Conservation (phyloP, 2,329 filamentous ascomycete species). For the Pseudocercospora vitis region DNA sequence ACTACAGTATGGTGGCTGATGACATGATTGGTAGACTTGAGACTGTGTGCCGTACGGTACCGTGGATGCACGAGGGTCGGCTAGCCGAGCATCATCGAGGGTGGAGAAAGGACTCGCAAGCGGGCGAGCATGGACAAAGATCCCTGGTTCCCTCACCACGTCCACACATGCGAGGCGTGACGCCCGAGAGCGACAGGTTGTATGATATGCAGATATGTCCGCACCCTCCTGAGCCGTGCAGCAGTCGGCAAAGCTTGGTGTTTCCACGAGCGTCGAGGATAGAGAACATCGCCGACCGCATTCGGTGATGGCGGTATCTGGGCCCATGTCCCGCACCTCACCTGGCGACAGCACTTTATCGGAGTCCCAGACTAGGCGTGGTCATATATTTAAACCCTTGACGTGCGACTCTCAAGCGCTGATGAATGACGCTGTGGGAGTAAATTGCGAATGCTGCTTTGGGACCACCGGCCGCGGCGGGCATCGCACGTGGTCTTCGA, state of each 20-base stretch:
- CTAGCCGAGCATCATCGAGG: neutral
- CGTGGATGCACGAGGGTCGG: neutral
- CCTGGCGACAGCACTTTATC: neutral
- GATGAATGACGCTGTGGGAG: neutral
- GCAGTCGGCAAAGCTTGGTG: conserved; percentile 1
- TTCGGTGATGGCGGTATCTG: too few species aligned
- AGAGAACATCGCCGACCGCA: neutral
- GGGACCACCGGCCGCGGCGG: neutral
- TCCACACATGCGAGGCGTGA: neutral
- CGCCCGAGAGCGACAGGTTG: too few species aligned
- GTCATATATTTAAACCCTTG: conserved; percentile 1
- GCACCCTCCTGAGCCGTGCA: conserved; percentile 1
- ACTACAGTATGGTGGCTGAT: too few species aligned
- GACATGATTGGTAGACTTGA: neutral
- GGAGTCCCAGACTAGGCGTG: neutral
- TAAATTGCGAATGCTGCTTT: conserved; percentile 2
- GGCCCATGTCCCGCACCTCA: neutral
- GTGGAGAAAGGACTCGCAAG: neutral
- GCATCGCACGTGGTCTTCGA: neutral
- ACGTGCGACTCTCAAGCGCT: conserved; percentile 3
- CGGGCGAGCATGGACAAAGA: neutral
- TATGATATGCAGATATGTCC: too few species aligned
- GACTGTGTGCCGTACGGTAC: neutral
- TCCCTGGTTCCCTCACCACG: neutral
- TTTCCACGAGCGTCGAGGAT: neutral